Evolutionary conservation across 2,329 filamentous ascomycete genomes (phyloP), one percentile per base, ranked within the genome.

Genomic region (Pseudocercospora crystallina): DNA sequence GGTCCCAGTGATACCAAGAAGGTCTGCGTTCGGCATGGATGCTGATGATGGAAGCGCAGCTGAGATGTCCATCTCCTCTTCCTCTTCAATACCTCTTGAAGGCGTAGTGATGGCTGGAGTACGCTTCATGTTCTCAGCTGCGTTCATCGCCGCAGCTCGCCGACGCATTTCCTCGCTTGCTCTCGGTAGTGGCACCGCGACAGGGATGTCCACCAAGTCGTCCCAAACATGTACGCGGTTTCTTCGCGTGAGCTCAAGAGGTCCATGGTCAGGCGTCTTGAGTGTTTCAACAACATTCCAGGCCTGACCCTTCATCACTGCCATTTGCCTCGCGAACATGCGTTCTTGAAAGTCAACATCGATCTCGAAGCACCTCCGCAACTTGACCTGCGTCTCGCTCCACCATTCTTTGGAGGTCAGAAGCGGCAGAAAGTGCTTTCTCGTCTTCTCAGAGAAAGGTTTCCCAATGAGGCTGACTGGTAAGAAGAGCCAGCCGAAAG

Each of bases 231-330:
- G 96, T 13, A 99, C 92, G 62, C 92, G 85, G 42, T 90, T 87
- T 60, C 94, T 81, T 57, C 94, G 82, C 4, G 94, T 97, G 46
- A 99, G 81, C 72, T 97, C 94, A 13, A 99, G 76, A 0, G 94
- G 94, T 0, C 94, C 94, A 66, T 97, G 92, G 65, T 97, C 94
- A 0, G 83, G 78, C 13, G 88, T 88, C 70, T 99, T 99, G 54
- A 99, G 79, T 0, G 94, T 96, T 74, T 99, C 94, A 4, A 99
- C 94, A 0, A 99, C 94, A 67, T 99, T 99, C 90, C 94, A 99
- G 0, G 94, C 94, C 68, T 99, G 94, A 9, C 94, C 94, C 72
- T 99, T 99, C 90, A 99, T 96, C 52, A 99, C 94, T 1, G 94
- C 92, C 55, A 99, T 95, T 67, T 99, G 94, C 60, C 89, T 85